Conservation (phyloP, 78 protist genomes). For the Pelomyxa schiedti region DNA sequence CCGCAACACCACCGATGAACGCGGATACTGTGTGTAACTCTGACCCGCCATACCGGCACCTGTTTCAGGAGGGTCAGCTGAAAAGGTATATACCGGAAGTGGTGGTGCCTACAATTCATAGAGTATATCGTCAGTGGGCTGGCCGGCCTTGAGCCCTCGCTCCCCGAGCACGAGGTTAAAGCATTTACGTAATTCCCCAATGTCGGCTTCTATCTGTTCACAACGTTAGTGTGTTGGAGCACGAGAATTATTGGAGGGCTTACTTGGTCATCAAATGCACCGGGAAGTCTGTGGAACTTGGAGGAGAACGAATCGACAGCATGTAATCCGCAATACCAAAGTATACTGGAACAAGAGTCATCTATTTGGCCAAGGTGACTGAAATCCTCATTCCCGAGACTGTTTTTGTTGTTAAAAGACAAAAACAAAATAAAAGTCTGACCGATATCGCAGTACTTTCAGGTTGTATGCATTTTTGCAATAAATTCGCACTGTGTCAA, state of each 20-base stretch:
- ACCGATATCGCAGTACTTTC: background rate
- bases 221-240: no score
- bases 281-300: slow-evolving; percentile 27
- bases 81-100: background rate
- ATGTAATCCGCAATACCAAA: slow-evolving; percentile 21
- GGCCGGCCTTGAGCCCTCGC: background rate
- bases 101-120: slow-evolving; percentile 31
- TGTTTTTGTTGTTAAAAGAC: no score
- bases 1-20: slow-evolving; percentile 67
- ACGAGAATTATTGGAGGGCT: no score
- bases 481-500: background rate
- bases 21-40: slow-evolving; percentile 74
- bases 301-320: slow-evolving; percentile 18
- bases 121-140: slow-evolving; percentile 35
- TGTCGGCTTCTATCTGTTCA: slow-evolving; percentile 29
- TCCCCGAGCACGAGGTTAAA: background rate
- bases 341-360: slow-evolving; percentile 4
- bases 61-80: background rate
- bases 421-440: no score
- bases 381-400: no score
- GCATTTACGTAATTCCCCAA: slow-evolving; percentile 3
- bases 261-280: slow-evolving; percentile 25
- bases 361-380: background rate
- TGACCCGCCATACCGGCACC: slow-evolving; percentile 58
- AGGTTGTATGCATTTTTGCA: slow-evolving; percentile 19